Evolutionary conservation across 139 green algal species (phyloP).

Genomic region (Mesostigma viride): DNA sequence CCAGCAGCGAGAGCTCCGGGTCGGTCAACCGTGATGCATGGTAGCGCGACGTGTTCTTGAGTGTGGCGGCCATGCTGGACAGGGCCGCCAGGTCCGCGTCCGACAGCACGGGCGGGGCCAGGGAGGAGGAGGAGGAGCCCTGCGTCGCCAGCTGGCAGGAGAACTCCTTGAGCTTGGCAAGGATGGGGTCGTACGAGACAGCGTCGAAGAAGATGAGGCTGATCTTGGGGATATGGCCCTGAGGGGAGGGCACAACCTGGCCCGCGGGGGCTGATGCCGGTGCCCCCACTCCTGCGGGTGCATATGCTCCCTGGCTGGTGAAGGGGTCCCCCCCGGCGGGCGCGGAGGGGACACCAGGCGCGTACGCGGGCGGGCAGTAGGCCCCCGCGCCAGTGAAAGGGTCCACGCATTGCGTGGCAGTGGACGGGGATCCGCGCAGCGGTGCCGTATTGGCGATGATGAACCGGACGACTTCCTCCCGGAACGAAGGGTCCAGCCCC

Average conservation of each 20-base stretch:
- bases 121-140: not conserved
- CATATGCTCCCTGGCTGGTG: too few relatives aligned
- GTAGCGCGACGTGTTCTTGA: conserved; percentile 19
- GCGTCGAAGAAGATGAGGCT: not conserved
- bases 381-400: conserved; percentile 44
- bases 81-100: not conserved
- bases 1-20: conserved; percentile 14
- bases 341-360: not conserved
- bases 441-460: conserved; percentile 64
- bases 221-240: too few relatives aligned
- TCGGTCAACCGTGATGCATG: conserved; percentile 22
- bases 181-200: not conserved
- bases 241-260: too few relatives aligned
- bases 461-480: conserved; percentile 76
- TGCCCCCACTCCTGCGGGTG: too few relatives aligned
- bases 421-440: conserved; percentile 19
- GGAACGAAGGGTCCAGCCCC: conserved; percentile 60
- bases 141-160: not conserved
- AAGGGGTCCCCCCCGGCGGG: too few relatives aligned
- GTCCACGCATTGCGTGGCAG: conserved; percentile 35
- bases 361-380: conserved; percentile 26
- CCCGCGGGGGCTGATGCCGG: too few relatives aligned
- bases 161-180: not conserved
- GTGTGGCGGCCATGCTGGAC: not conserved
- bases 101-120: not conserved